Percentiles rank a stretch among this genome's conserved stretches.
phyloP scores from a whole-genome alignment of 192 early-diverging fungal genomes.

The Martensiomyces pterosporus region DNA sequence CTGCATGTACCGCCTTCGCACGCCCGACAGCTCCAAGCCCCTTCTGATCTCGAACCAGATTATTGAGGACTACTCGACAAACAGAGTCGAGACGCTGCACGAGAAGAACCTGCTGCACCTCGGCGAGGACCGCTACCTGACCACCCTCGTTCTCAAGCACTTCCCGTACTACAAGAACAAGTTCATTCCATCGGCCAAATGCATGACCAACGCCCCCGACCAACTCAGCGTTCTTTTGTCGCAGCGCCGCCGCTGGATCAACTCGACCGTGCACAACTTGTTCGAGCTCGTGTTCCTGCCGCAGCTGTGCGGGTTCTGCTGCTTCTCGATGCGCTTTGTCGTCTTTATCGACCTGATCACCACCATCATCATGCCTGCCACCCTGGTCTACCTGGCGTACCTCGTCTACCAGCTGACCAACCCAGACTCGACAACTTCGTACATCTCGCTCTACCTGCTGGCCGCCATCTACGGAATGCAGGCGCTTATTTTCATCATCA shows the following conservation, averaged over 20 bases:
- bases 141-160: slow-evolving; percentile 93
- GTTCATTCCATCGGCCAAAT: slow-evolving; percentile 89
- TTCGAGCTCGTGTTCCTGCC: slow-evolving; percentile 89
- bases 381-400: slow-evolving; percentile 83
- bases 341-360: slow-evolving; percentile 92
- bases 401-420: slow-evolving; percentile 64
- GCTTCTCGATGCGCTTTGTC: slow-evolving; percentile 96
- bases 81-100: slow-evolving; percentile 94
- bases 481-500: slow-evolving; percentile 79
- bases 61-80: slow-evolving; percentile 91
- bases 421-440: slow-evolving; percentile 60
- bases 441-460: slow-evolving; percentile 80
- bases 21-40: slow-evolving; percentile 76
- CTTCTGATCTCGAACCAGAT: slow-evolving; percentile 84
- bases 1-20: slow-evolving; percentile 96
- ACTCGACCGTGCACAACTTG: slow-evolving; percentile 98
- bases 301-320: slow-evolving; percentile 94
- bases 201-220: slow-evolving; percentile 92
- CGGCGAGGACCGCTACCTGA: slow-evolving; percentile 98
- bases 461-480: slow-evolving; percentile 87
- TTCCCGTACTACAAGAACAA: slow-evolving; percentile 95
- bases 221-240: slow-evolving; percentile 90
- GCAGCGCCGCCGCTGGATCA: slow-evolving; percentile 99
- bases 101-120: slow-evolving; percentile 97
- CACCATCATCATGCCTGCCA: slow-evolving; percentile 90